Evolutionary conservation across 495 filamentous ascomycete genomes (phyloP), one percentile per base, ranked within the genome.

Genomic region (Penicillium crystallinum): DNA sequence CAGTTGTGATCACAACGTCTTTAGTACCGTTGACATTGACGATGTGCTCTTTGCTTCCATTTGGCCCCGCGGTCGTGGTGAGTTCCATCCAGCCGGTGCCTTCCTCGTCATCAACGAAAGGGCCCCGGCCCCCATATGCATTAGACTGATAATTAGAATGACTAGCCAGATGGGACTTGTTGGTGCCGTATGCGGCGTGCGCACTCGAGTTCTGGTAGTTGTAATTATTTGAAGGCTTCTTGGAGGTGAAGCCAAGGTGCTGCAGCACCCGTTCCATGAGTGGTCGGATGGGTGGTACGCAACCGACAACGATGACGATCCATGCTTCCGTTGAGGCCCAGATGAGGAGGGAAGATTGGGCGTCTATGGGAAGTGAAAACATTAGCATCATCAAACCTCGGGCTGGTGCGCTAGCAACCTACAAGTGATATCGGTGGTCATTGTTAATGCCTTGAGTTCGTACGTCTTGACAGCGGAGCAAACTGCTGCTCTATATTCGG

Each of bases 281-380:
- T 4, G 64, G 58, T 9, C 61, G 58, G 31, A 67, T 58, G 2
- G 62, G 55, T 4, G 64, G 64, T 10, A 67, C 50, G 46, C 52
- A 65, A 36, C 61, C 58, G n/a, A 67, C 58, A 15, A 67, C 54
- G 27, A 62, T 48, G 25, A 67, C 48, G 21, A 67, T 60, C 64
- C 64, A 67, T 14, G 44, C 36, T 55, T 67, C 64, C 3, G 62
- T 62, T 4, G 52, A 57, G 10, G 54, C 62, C 64, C 64, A 67
- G 39, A 64, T 60, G 30, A 64, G 40, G n/a, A 67, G 61, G 34
- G 31, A 34, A 19, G 61, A 31, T 45, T 55, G 58, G n/a, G 52
- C 53, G 30, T 55, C 56, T 57, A 36, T 52, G 27, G 21, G 8
- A 10, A 31, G 25, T 15, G 2, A n/a, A 21, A 22, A 14, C 2